Conservation (phyloP, 1,284 basidiomycete species). For the Papiliotrema fonsecae region DNA sequence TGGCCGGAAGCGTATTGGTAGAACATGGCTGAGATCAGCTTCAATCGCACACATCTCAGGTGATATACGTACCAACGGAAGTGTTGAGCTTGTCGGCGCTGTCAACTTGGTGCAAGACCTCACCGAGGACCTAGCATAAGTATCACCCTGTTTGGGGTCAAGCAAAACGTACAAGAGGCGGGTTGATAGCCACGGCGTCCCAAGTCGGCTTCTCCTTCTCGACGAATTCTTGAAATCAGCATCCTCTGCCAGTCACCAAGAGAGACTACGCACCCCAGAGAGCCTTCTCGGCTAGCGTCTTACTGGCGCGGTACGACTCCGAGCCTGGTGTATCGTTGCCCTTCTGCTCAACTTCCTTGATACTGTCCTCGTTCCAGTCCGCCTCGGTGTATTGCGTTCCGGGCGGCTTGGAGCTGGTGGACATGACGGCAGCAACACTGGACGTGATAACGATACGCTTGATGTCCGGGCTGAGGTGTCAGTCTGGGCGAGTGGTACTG, state of each 20-base stretch:
- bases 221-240: conserved; percentile 49
- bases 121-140: conserved; percentile 41
- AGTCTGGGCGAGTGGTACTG: background rate
- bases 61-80: conserved; percentile 45
- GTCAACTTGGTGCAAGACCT: conserved; percentile 54
- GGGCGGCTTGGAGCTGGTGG: conserved; percentile 13
- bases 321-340: conserved; percentile 54
- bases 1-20: conserved; percentile 47
- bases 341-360: conserved; percentile 55
- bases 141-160: no score
- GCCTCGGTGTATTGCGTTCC: conserved; percentile 28
- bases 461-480: conserved; percentile 47
- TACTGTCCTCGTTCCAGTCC: conserved; percentile 65
- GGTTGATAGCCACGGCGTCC: conserved; percentile 58
- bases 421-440: conserved; percentile 54
- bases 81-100: conserved; percentile 54
- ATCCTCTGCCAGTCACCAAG: background rate
- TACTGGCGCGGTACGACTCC: conserved; percentile 41
- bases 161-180: conserved; percentile 49
- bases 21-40: conserved; percentile 30
- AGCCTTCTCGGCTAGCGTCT: conserved; percentile 63
- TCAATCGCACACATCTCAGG: background rate
- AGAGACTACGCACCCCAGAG: conserved; percentile 38
- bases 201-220: conserved; percentile 56
- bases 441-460: conserved; percentile 63